Conservation (phyloP, 2,329 filamentous ascomycete genomes). For the Niveomyces coronatus region DNA sequence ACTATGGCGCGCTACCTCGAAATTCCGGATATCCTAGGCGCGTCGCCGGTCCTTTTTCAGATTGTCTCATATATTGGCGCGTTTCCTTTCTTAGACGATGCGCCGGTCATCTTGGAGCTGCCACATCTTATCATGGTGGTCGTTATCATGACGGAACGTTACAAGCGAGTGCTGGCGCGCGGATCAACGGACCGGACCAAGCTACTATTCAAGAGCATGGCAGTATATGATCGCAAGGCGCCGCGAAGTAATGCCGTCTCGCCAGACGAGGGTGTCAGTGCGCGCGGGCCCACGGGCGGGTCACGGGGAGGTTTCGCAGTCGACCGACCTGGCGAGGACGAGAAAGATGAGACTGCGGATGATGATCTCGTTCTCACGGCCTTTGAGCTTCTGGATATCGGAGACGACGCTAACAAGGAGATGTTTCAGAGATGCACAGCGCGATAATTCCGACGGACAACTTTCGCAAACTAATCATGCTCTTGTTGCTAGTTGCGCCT, state of each 20-base stretch:
- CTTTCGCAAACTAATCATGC: constrained; percentile 58
- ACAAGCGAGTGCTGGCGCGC: constrained; percentile 50
- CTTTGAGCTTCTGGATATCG: constrained; percentile 55
- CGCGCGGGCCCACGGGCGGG: neutral
- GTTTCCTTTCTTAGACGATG: constrained; percentile 62
- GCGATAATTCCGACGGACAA: constrained; percentile 67
- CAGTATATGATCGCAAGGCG: constrained; percentile 55
- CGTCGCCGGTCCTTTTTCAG: constrained; percentile 59
- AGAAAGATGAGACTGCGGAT: constrained; percentile 34
- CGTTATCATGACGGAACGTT: constrained; percentile 61
- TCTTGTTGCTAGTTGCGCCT: constrained; percentile 57
- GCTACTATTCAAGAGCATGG: constrained; percentile 60
- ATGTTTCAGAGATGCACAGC: constrained; percentile 41
- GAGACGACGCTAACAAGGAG: constrained; percentile 48
- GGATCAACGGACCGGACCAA: constrained; percentile 48
- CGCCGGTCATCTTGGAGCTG: constrained; percentile 58
- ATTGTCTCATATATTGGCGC: constrained; percentile 62
- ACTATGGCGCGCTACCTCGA: constrained; percentile 63
- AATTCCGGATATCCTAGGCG: constrained; percentile 58
- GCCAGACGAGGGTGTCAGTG: neutral
- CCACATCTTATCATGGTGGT: constrained; percentile 64
- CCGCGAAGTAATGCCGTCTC: constrained; percentile 20
- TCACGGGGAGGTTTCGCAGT: constrained; percentile 35
- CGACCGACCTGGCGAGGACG: constrained; percentile 31
- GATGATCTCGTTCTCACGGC: constrained; percentile 59